Base-by-base conservation (phyloP, 169 alveolate species). In the Ichthyophthirius multifiliis region DNA sequence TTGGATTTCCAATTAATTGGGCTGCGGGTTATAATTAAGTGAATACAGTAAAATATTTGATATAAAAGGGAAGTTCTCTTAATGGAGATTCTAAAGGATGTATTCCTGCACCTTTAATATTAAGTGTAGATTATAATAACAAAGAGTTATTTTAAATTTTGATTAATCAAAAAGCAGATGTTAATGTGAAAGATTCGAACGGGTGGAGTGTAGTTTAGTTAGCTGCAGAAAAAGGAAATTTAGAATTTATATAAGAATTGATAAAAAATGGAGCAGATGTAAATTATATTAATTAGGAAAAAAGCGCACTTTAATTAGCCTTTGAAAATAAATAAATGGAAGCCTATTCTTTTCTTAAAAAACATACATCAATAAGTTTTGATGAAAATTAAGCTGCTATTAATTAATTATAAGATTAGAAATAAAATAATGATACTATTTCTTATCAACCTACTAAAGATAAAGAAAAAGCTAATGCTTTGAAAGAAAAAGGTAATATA, bases 171-270 rank as follows among this genome's bases (percentile, higher is more conserved):
- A 64, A 37, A 65, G 65, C 75, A 4, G 85, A 79, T 46, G 78
- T 67, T 1, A 79, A 79, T 65, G 46, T 45, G 2, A 65, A 20
- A 30, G 77, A 79, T 65, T 65, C 44, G 15, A 23, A 65, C 9
- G 85, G 78, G 35, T 79, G 78, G 75, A 65, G 80, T n/a, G 80
- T 75, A 12, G 44, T 79, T 15, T 45, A 79, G n/a, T 43, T 65
- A 16, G 44, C 75, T 37, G 85, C 85, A 6, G 85, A 79, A 27
- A 79, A 79, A 67, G 85, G 85, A 65, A 30, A 44, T 15, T 41
- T 79, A 9, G 39, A 71, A 31, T 79, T 45, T 64, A 65, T 71
- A 27, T 12, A 65, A 3, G 35, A 13, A 18, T 43, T 79, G 15
- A 65, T 79, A 6, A 37, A 79, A 44, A 10, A 20, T 4, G 85